Evolutionary conservation across 441 rosid species (phyloP).

Genomic region (Bruguiera hainesii): DNA sequence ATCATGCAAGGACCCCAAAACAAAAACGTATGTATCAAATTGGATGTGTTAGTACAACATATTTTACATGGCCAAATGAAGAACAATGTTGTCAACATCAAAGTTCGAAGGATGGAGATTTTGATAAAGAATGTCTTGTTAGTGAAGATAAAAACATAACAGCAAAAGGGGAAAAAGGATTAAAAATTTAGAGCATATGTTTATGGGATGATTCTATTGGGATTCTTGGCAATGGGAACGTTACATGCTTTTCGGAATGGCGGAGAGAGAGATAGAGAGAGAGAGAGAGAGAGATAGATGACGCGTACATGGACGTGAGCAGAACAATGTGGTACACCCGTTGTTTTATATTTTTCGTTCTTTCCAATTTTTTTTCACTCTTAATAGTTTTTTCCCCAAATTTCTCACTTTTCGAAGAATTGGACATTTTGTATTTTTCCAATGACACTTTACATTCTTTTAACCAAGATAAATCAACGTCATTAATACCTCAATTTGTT

Average conservation of each 20-base stretch:
- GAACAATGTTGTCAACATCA: constrained; percentile 1
- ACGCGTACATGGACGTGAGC: constrained; percentile 29
- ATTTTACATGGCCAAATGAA: background rate
- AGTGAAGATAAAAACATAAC: background rate
- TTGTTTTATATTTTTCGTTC: background rate
- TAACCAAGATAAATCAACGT: too few relatives aligned
- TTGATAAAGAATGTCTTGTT: background rate
- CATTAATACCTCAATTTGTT: too few relatives aligned
- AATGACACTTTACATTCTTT: too few relatives aligned
- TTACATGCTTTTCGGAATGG: constrained; percentile 24
- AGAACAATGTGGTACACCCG: constrained; percentile 28
- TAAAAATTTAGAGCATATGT: background rate
- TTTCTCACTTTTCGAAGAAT: background rate
- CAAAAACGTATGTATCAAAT: background rate
- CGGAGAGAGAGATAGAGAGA: constrained; percentile 2
- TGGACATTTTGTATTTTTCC: too few relatives aligned
- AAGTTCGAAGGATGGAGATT: background rate
- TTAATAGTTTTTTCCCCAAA: background rate
- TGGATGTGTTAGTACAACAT: background rate
- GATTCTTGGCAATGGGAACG: constrained; percentile 11
- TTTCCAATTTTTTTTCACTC: background rate
- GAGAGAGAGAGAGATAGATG: constrained; percentile 15
- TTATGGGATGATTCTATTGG: background rate
- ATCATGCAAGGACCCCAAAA: background rate
- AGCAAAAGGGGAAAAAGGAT: background rate